Evolutionary conservation across 108 stramenopile genomes (phyloP), one percentile per base, ranked within the genome.

Genomic region (Pseudonitzschia multistriata): DNA sequence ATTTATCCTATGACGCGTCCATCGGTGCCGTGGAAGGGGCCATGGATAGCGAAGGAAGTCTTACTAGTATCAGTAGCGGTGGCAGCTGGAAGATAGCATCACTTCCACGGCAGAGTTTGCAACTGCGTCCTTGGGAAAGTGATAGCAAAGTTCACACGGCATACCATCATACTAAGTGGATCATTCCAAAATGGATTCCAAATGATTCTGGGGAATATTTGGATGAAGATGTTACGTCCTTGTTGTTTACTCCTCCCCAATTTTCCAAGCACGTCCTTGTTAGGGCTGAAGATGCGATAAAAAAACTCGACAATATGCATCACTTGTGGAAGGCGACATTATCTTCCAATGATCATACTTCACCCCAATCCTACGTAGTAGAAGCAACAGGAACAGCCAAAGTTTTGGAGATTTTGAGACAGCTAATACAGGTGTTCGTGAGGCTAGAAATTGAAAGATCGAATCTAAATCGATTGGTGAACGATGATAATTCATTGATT

Each of bases 131-230:
- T 55, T 28, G 54, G 29, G 54, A 25, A 55, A 55, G 29, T 4
- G 54, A 55, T 4, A 30, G 14, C 42, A 45, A 45, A 45, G 13
- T 45, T 13, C 13, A 45, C 7, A 8, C 17, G 42, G 8, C 13
- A 45, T 17, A 10, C 7, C 3, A 10, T 17, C 15, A 45, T 8
- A 45, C 13, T 17, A 45, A 17, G 11, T 45, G 42, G 34, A 45
- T 21, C 2, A 40, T 64, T 36, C 63, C 63, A 6, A 64, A 45
- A 64, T 47, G 63, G 63, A 64, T 64, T 15, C 57, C 57, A 21
- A 19, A 33, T 35, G 33, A 59, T 5, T 59, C 31, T 4, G 57
- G 57, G 13, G 31, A 14, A 30, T 59, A 59, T 33, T n/a, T 33
- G 14, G 3, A 36, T n/a, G 34, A 35, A 14, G 57, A 59, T 33